These are phyloP conservation scores for Naganishia friedmannii DNA, from an alignment of 768 basidiomycete genomes.

Conservation along the genomic window DNA sequence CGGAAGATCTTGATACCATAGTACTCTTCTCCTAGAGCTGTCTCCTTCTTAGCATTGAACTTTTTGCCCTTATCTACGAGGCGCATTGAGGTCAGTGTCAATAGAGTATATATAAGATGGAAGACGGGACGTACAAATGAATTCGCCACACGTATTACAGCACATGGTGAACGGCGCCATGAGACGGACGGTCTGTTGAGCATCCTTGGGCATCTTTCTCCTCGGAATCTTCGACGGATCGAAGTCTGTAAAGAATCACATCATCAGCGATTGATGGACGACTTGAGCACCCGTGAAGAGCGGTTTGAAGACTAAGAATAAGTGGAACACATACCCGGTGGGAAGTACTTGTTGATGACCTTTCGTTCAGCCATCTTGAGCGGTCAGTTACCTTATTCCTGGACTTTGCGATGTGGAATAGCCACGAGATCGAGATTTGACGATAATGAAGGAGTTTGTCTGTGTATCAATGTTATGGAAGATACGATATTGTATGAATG, in stretches of 20 bases:
- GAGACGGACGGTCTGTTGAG: constrained; percentile 93
- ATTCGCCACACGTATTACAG: constrained; percentile 87
- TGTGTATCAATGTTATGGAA: neutral
- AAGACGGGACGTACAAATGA: constrained; percentile 58
- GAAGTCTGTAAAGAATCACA: constrained; percentile 24
- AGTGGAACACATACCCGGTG: constrained; percentile 26
- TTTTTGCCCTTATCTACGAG: constrained; percentile 92
- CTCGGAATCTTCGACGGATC: constrained; percentile 71
- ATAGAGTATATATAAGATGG: neutral
- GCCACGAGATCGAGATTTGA: neutral
- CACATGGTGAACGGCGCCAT: constrained; percentile 99
- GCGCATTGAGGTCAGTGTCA: neutral
- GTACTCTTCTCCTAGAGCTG: constrained; percentile 93
- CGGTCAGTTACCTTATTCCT: neutral
- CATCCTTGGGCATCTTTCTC: constrained; percentile 83
- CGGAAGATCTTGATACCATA: constrained; percentile 79
- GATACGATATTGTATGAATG: neutral
- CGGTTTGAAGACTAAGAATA: neutral
- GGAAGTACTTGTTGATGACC: constrained; percentile 35
- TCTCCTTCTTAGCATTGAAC: constrained; percentile 98
- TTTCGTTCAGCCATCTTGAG: constrained; percentile 33
- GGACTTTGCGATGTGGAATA: neutral
- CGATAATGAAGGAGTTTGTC: neutral
- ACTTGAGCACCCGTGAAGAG: neutral
- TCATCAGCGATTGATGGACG: neutral